Percentiles rank a stretch among this genome's conserved stretches.
phyloP scores from a whole-genome alignment of 1,139 yeast genomes.

The Candida sanyaensis region DNA sequence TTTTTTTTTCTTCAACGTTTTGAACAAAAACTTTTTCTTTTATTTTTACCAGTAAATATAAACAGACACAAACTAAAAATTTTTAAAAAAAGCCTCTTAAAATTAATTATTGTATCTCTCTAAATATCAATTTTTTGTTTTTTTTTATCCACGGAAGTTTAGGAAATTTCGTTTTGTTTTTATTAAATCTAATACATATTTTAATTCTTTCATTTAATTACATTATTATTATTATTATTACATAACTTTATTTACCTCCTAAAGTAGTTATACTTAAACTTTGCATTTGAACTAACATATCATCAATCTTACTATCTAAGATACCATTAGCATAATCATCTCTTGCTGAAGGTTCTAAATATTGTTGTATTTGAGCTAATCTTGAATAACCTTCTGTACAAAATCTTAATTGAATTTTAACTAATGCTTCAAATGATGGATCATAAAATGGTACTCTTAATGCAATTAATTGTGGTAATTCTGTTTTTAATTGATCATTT shows the following conservation, averaged over 20 bases:
- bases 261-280: constrained; percentile 70
- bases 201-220: too few species aligned
- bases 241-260: constrained; percentile 23
- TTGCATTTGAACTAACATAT: constrained; percentile 81
- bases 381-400: constrained; percentile 96
- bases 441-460: constrained; percentile 93
- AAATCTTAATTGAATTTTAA: constrained; percentile 89
- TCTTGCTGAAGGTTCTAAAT: constrained; percentile 81
- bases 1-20: too few species aligned
- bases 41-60: too few species aligned
- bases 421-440: constrained; percentile 95
- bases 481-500: constrained; percentile 79
- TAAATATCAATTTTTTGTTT: too few species aligned
- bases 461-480: constrained; percentile 87
- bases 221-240: too few species aligned
- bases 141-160: too few species aligned
- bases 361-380: constrained; percentile 94
- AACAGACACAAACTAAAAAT: too few species aligned
- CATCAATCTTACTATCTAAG: constrained; percentile 83
- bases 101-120: too few species aligned
- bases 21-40: too few species aligned
- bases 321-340: constrained; percentile 95
- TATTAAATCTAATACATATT: too few species aligned
- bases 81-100: too few species aligned
- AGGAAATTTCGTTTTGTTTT: too few species aligned